Conservation (phyloP, 169 alveolate genomes). For the Cryptosporidium viatorum region DNA sequence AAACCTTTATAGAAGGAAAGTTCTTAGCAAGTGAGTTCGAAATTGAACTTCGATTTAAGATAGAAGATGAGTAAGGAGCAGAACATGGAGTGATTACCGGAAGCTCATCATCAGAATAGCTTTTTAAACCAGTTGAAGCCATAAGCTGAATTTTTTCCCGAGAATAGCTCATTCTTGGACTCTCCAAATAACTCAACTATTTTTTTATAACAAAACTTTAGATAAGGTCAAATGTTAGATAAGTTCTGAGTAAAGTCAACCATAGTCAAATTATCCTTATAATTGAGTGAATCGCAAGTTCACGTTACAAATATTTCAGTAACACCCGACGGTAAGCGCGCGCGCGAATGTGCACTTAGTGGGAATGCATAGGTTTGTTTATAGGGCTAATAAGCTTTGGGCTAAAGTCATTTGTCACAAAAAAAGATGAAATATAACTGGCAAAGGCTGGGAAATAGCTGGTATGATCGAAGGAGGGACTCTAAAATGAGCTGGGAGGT, state of each 20-base stretch:
- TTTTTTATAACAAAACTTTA: not conserved
- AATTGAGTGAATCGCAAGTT: not conserved
- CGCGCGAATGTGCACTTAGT: conserved; percentile 71
- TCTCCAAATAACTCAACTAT: not conserved
- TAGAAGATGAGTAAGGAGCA: not conserved
- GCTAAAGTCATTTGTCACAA: not conserved
- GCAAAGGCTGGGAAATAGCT: conserved; percentile 47
- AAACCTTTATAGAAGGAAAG: conserved; percentile 30
- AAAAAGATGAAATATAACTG: conserved; percentile 57
- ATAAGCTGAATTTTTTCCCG: conserved; percentile 2
- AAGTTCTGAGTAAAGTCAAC: not conserved
- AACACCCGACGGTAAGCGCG: conserved; percentile 34
- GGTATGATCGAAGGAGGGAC: conserved; percentile 49
- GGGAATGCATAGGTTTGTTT: conserved; percentile 18
- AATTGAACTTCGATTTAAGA: not conserved
- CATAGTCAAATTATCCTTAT: not conserved
- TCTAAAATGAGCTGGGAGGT: conserved; percentile 54
- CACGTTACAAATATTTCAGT: not conserved
- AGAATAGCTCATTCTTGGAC: not conserved
- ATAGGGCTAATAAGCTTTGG: not conserved
- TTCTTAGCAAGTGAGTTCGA: not conserved
- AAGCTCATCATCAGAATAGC: conserved; percentile 18
- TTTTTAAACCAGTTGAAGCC: not conserved
- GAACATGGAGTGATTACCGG: conserved; percentile 55
- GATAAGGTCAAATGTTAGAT: not conserved